Evolutionary conservation across 2,329 filamentous ascomycete genomes (phyloP), one percentile per base, ranked within the genome.

Genomic region (Didymella arachidicola): DNA sequence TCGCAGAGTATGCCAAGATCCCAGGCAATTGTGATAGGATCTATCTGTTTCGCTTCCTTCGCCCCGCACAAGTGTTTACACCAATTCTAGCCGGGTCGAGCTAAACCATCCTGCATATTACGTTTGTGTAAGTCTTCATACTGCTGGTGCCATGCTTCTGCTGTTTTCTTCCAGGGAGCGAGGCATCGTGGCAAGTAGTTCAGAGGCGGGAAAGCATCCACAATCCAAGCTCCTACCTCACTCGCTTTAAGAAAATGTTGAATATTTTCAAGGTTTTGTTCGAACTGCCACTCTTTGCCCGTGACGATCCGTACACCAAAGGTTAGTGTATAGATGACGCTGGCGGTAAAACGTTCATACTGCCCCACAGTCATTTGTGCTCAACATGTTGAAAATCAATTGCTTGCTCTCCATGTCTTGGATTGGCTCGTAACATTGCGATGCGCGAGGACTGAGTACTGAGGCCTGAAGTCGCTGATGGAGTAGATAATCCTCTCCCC

Each of bases 121-220:
- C 54, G 49, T 38, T 61, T 52, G 57, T 70, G 61, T 32, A 69
- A 49, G 12, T 57, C 45, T 3, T 38, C 44, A 55, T 61, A 52
- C 1, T 53, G 16, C 11, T 62, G 18, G 30, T 56, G 62, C 46
- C 60, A 64, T 8, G 34, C n/a, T 10, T 62, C 57, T 0, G 64
- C 68, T 2, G 51, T 54, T 27, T 62, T 62, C 44, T 68, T 66
- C 71, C 71, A 78, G 7, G 69, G 71, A 1, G 73, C 63, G 0
- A 82, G 62, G 7, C 59, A 57, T 0, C 43, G 51, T 0, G 81
- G 81, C 0, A 83, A 69, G 30, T 68, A 16, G 50, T 82, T 79
- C 2, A 83, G 72, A 3, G 70, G 38, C 0, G 80, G 80, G 26
- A 82, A 67, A 0, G 74, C 69, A 58, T 83, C 81, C 1, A 81